Percentiles rank a stretch among this genome's conserved stretches.
Conservation (phyloP, 805 yeast genomes). For the Kockiozyma suomiensis region DNA sequence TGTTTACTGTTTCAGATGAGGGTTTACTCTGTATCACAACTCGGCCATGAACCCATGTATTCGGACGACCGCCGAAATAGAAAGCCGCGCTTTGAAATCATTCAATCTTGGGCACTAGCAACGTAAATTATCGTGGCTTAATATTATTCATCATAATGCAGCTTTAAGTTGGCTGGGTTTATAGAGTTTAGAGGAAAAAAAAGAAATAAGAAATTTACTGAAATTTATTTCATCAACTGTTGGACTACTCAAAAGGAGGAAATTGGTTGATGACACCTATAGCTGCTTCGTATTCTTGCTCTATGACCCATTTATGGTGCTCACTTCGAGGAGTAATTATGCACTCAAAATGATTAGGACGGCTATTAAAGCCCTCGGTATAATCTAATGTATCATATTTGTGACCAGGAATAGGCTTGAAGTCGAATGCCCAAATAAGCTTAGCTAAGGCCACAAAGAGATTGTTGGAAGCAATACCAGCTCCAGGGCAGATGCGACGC, state of each 20-base stretch:
- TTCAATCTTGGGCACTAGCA: too few species aligned
- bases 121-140: too few species aligned
- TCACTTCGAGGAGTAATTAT: conserved; percentile 4
- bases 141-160: too few species aligned
- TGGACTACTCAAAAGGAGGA: conserved; percentile 9
- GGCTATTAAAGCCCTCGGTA: conserved; percentile 9
- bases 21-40: too few species aligned
- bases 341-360: conserved; percentile 11
- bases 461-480: conserved; percentile 5
- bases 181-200: too few species aligned
- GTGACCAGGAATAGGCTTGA: conserved; percentile 7
- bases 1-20: too few species aligned
- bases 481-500: conserved; percentile 21
- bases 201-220: too few species aligned
- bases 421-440: conserved; percentile 13
- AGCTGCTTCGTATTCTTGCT: conserved; percentile 4
- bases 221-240: too few species aligned
- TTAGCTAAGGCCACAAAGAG: conserved; percentile 3
- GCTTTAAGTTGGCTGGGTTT: too few species aligned
- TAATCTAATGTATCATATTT: conserved; percentile 8
- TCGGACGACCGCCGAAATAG: too few species aligned
- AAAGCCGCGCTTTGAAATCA: too few species aligned
- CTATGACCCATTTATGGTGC: background rate
- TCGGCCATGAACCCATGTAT: too few species aligned
- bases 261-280: background rate